phyloP scores from a whole-genome alignment of 352 stramenopile species.

The Pelagophyceae sp. region DNA sequence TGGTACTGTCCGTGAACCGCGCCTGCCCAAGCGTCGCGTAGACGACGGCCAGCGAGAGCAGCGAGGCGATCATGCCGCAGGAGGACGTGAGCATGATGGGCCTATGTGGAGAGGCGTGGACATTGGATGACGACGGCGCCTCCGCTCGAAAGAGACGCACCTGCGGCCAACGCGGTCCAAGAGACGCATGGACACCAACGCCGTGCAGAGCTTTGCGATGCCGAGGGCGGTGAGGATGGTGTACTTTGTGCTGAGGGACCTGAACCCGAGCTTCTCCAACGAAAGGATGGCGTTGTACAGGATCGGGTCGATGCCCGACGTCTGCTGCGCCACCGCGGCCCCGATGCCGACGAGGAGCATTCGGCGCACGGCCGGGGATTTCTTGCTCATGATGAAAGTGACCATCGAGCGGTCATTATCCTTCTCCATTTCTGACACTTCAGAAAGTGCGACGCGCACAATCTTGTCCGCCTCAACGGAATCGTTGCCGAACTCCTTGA shows the following conservation, averaged over 20 bases:
- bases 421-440: constrained; percentile 12
- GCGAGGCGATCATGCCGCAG: background rate
- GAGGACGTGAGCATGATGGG: background rate
- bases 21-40: no score
- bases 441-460: background rate
- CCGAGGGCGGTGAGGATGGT: constrained; percentile 10
- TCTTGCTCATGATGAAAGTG: background rate
- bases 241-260: background rate
- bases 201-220: constrained; percentile 12
- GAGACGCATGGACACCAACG: background rate
- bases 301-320: constrained; percentile 18
- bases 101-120: no score
- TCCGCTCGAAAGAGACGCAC: no score
- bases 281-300: constrained; percentile 22
- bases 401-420: background rate
- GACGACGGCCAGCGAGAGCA: background rate
- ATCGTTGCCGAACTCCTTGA: background rate
- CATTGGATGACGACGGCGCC: no score
- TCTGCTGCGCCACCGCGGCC: constrained; percentile 16
- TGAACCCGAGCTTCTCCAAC: constrained; percentile 14
- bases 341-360: constrained; percentile 26
- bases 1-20: no score
- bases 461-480: no score
- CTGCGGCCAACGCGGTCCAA: background rate
- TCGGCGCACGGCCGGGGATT: background rate